Conservation (phyloP, 1,284 basidiomycete species). For the Spongispora temasekensis region DNA sequence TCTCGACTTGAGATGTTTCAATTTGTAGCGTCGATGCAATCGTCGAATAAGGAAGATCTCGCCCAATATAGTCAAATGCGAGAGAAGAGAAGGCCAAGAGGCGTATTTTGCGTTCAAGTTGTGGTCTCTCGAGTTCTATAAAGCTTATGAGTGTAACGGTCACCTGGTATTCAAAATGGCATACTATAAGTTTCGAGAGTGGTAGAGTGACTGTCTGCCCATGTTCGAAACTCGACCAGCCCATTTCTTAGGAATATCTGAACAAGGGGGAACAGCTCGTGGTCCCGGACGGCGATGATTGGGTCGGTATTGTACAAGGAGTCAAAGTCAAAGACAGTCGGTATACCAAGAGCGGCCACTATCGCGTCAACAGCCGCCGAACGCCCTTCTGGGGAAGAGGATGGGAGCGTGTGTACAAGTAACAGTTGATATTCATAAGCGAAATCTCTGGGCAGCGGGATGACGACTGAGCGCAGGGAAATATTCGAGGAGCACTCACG, state of each 20-base stretch:
- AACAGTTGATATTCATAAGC: slow-evolving; percentile 67
- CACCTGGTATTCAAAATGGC: slow-evolving; percentile 27
- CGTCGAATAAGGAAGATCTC: slow-evolving; percentile 74
- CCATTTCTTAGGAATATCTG: slow-evolving; percentile 72
- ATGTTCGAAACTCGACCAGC: slow-evolving; percentile 64
- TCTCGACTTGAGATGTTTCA: slow-evolving; percentile 74
- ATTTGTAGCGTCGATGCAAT: slow-evolving; percentile 74
- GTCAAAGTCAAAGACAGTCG: slow-evolving; percentile 79
- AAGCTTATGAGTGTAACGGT: neutral
- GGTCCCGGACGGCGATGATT: slow-evolving; percentile 66
- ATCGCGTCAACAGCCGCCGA: slow-evolving; percentile 63
- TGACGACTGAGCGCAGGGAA: slow-evolving; percentile 1
- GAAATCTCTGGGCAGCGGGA: slow-evolving; percentile 41
- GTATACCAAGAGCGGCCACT: slow-evolving; percentile 67
- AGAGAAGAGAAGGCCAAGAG: slow-evolving; percentile 80
- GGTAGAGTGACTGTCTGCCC: slow-evolving; percentile 57
- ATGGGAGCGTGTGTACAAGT: slow-evolving; percentile 60
- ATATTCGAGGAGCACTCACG: slow-evolving; percentile 43
- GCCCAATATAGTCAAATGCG: slow-evolving; percentile 75
- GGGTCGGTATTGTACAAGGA: slow-evolving; percentile 77
- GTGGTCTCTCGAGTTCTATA: slow-evolving; percentile 52
- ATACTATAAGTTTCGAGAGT: slow-evolving; percentile 62
- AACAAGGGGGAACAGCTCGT: slow-evolving; percentile 68
- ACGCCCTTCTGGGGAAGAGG: slow-evolving; percentile 50
- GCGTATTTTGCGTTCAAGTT: slow-evolving; percentile 81